Conservation (phyloP, 23 red algal species). For the Gracilaria gracilis region DNA sequence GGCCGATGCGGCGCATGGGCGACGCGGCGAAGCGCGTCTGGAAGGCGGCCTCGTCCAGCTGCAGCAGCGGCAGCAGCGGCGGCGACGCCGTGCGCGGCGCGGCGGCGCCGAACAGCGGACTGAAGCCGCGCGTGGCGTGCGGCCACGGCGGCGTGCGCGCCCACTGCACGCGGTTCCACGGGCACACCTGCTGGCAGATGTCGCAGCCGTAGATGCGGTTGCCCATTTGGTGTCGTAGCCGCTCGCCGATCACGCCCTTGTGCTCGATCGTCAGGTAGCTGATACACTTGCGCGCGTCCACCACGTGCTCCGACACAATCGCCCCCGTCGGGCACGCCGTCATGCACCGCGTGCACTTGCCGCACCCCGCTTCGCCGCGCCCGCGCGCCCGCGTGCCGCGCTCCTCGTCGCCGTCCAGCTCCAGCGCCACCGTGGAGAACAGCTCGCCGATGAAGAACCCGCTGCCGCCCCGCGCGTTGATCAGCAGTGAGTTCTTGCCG, state of each 20-base stretch:
- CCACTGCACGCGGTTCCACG: slow-evolving; percentile 97
- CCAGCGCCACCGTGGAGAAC: slow-evolving; percentile 86
- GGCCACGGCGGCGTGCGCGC: neutral
- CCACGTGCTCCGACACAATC: slow-evolving; percentile 66
- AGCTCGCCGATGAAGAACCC: slow-evolving; percentile 98
- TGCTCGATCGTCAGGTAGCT: slow-evolving; percentile 97
- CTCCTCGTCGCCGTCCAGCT: slow-evolving; percentile 63
- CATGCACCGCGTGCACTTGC: slow-evolving; percentile 78
- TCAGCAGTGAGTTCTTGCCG: slow-evolving; percentile 96
- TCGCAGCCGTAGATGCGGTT: slow-evolving; percentile 97
- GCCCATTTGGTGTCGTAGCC: slow-evolving; percentile 69
- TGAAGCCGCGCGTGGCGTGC: neutral
- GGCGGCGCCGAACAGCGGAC: slow-evolving; percentile 74
- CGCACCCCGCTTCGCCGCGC: slow-evolving; percentile 76
- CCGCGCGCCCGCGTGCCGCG: neutral
- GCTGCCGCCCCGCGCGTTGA: slow-evolving; percentile 82
- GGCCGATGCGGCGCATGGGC: slow-evolving; percentile 76
- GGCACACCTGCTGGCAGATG: slow-evolving; percentile 97
- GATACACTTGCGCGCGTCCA: slow-evolving; percentile 94
- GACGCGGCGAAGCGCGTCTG: slow-evolving; percentile 46
- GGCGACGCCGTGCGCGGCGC: slow-evolving; percentile 37
- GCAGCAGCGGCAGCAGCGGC: slow-evolving; percentile 72
- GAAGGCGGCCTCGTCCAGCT: slow-evolving; percentile 67
- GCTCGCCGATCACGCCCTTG: slow-evolving; percentile 71
- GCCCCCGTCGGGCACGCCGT: slow-evolving; percentile 90